phyloP scores from a whole-genome alignment of 2,329 filamentous ascomycete species.

The Pezizomycotina sp. region DNA sequence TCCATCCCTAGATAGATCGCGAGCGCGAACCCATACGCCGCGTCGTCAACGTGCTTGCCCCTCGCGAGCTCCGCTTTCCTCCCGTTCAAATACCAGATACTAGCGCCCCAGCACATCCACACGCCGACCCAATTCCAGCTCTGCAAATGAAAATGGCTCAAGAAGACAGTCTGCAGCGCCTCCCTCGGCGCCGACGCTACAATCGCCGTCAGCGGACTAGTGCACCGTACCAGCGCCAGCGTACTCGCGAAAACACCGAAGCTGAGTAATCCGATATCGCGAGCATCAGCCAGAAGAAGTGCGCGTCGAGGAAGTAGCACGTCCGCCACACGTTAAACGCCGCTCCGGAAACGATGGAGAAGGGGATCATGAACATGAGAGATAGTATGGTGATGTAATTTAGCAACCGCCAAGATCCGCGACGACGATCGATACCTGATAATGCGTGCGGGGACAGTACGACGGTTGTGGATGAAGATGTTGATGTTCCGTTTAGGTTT shows the following conservation, averaged over 20 bases:
- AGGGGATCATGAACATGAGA: conserved; percentile 35
- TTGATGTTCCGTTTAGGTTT: conserved; percentile 33
- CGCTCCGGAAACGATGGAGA: conserved; percentile 37
- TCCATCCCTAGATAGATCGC: too few species aligned
- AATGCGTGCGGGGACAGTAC: conserved; percentile 16
- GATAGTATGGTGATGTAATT: conserved; percentile 38
- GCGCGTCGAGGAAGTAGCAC: conserved; percentile 39
- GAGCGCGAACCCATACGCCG: too few species aligned
- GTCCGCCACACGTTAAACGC: conserved; percentile 35
- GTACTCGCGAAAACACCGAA: conserved; percentile 36
- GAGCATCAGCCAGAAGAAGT: conserved; percentile 41
- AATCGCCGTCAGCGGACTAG: conserved; percentile 35
- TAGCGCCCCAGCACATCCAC: conserved; percentile 35
- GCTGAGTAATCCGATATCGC: conserved; percentile 34
- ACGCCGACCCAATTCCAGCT: conserved; percentile 38
- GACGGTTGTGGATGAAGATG: conserved; percentile 27
- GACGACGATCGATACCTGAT: conserved; percentile 34
- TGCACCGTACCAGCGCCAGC: conserved; percentile 35
- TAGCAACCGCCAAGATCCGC: conserved; percentile 37
- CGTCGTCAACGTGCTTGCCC: too few species aligned
- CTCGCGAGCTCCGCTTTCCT: conserved; percentile 28
- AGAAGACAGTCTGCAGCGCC: conserved; percentile 35
- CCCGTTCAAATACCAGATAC: conserved; percentile 35
- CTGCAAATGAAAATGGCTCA: conserved; percentile 35
- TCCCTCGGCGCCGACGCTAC: conserved; percentile 36